A percentile compares a stretch with the other conserved stretches of the same genome.
phyloP scores from a whole-genome alignment of 768 basidiomycete species.

The Boletus rubescentipes region DNA sequence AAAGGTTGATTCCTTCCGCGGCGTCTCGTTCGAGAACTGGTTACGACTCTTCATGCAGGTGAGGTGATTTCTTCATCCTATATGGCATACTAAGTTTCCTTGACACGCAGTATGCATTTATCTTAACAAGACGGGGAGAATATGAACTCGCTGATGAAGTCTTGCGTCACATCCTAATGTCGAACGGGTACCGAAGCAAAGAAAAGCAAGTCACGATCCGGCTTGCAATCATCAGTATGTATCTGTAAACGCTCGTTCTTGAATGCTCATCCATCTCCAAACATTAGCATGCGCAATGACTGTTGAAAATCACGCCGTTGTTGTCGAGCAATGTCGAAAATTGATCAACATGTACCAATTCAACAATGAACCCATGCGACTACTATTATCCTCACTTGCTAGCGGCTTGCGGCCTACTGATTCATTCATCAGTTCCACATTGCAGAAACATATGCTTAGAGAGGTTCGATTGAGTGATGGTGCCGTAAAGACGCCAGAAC shows the following conservation, averaged over 20 bases:
- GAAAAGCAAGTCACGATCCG: constrained; percentile 69
- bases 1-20: constrained; percentile 71
- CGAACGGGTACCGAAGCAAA: constrained; percentile 67
- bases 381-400: constrained; percentile 71
- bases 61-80: background rate
- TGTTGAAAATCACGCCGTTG: constrained; percentile 50
- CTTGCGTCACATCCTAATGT: constrained; percentile 69
- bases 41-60: constrained; percentile 84
- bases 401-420: constrained; percentile 71
- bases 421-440: constrained; percentile 70
- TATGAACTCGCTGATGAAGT: constrained; percentile 72
- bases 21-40: constrained; percentile 84
- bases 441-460: constrained; percentile 83
- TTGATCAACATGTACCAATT: constrained; percentile 77
- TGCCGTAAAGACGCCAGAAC: constrained; percentile 61
- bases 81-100: background rate
- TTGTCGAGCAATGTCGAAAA: constrained; percentile 76
- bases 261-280: background rate
- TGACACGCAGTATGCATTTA: constrained; percentile 65
- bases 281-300: constrained; percentile 69
- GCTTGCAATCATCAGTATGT: constrained; percentile 70
- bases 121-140: constrained; percentile 60
- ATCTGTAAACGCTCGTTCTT: background rate
- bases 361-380: constrained; percentile 81
- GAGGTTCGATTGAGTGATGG: constrained; percentile 72